phyloP scores from a whole-genome alignment of 1,284 basidiomycete species.

The Austroboletus novae-zelandiae region DNA sequence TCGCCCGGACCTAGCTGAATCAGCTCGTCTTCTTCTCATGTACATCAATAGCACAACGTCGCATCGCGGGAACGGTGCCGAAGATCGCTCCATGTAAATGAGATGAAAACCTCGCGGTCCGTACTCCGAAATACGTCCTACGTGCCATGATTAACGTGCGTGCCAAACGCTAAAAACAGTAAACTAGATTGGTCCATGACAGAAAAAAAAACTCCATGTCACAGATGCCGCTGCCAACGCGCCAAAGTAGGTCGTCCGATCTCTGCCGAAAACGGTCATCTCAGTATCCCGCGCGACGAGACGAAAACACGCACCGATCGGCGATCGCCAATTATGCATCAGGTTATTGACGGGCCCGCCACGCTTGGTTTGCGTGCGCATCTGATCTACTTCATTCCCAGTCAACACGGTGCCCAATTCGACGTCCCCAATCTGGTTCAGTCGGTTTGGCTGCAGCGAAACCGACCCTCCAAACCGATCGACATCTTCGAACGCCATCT shows the following conservation, averaged over 20 bases:
- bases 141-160: too few relatives aligned
- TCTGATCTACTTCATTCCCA: slow-evolving; percentile 37
- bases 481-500: neutral
- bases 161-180: too few relatives aligned
- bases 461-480: neutral
- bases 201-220: too few relatives aligned
- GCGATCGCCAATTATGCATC: slow-evolving; percentile 50
- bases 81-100: too few relatives aligned
- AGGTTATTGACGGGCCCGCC: slow-evolving; percentile 38
- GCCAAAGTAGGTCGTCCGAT: slow-evolving; percentile 14
- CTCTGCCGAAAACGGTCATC: slow-evolving; percentile 6
- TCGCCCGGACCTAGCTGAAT: too few relatives aligned
- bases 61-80: too few relatives aligned
- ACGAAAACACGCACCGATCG: slow-evolving; percentile 42
- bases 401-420: slow-evolving; percentile 29
- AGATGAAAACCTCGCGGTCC: too few relatives aligned
- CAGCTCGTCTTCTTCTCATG: too few relatives aligned
- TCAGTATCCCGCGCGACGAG: slow-evolving; percentile 1
- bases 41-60: too few relatives aligned
- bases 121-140: too few relatives aligned
- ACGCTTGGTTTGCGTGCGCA: slow-evolving; percentile 31
- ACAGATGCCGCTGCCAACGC: slow-evolving; percentile 3
- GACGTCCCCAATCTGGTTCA: slow-evolving; percentile 38
- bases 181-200: too few relatives aligned
- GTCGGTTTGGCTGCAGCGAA: slow-evolving; percentile 43